phyloP scores from a whole-genome alignment of 345 rosid genomes.

The Salix arbutifolia region DNA sequence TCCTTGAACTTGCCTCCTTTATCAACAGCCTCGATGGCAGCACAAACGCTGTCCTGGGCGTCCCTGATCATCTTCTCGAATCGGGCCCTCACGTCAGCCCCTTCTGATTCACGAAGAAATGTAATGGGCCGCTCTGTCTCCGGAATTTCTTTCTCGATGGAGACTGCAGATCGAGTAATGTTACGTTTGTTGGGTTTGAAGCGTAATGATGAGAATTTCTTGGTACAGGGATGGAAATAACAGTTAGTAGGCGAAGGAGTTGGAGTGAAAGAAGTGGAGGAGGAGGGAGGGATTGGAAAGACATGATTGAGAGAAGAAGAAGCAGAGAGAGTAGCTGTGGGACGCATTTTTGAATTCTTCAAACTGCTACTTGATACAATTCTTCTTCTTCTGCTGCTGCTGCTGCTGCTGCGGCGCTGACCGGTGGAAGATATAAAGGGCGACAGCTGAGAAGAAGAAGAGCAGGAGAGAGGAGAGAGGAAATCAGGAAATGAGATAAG shows the following conservation, averaged over 20 bases:
- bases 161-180: slow-evolving; percentile 14
- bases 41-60: slow-evolving; percentile 74
- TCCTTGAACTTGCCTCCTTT: slow-evolving; percentile 72
- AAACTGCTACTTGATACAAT: too few relatives aligned
- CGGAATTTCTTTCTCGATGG: slow-evolving; percentile 30
- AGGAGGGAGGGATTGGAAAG: not conserved
- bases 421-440: too few relatives aligned
- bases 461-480: too few relatives aligned
- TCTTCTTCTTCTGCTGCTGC: too few relatives aligned
- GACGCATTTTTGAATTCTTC: too few relatives aligned
- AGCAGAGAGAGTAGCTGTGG: not conserved
- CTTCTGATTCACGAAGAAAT: slow-evolving; percentile 70
- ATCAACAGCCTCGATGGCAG: slow-evolving; percentile 64
- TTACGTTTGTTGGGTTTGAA: not conserved
- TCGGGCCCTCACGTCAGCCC: slow-evolving; percentile 50
- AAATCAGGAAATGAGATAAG: too few relatives aligned
- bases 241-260: not conserved
- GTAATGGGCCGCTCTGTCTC: slow-evolving; percentile 55
- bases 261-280: not conserved
- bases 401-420: too few relatives aligned
- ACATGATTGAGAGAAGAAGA: not conserved
- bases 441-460: too few relatives aligned
- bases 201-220: not conserved
- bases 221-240: not conserved
- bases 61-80: slow-evolving; percentile 88